Evolutionary conservation across 129 eudicot genomes (phyloP), one percentile per base, ranked within the genome.

Genomic region (Helianthus annuus): DNA sequence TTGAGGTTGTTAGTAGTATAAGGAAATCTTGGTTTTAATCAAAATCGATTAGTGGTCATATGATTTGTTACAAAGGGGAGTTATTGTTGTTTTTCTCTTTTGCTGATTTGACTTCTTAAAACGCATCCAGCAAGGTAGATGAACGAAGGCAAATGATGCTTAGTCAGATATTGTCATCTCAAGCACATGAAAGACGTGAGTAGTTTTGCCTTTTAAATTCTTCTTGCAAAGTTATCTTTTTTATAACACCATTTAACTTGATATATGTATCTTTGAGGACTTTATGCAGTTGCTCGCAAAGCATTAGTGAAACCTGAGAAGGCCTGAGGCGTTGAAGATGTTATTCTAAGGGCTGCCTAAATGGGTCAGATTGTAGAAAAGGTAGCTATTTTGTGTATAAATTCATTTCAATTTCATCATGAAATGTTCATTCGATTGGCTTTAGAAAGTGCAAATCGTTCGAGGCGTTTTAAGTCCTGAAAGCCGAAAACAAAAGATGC

Each of bases 281-380:
- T 42, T 12, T 49, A 45, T 81, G 61, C 60, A 94, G 97, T 94
- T 84, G 92, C 98, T 69, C 90, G 98, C 44, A 94, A 90, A 78
- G 98, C 97, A 1, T 83, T 94, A 72, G 98, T 94, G 69, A 94
- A 94, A 80, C 97, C 97, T 64, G 97, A 90, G 69, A 94, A 94
- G 81, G 96, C 98, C 69, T 90, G 96, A 76, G 97, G 98, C 52
- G 98, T 94, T 67, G 98, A 94, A 76, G 98, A 94, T 80, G 91
- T 94, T 71, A 73, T 94, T 40, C 63, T 94, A 29, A 84, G 98
- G 83, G 91, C 97, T 71, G 98, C 98, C 69, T 92, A 90, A 78
- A 79, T 78, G 90, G 98, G 98, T 52, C 97, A 94, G 79, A 94
- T 90, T 58, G 86, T 65, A 9, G 98, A 94, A 59, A 94, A 87